Conservation (phyloP, 805 yeast species). For the Millerago galiae region DNA sequence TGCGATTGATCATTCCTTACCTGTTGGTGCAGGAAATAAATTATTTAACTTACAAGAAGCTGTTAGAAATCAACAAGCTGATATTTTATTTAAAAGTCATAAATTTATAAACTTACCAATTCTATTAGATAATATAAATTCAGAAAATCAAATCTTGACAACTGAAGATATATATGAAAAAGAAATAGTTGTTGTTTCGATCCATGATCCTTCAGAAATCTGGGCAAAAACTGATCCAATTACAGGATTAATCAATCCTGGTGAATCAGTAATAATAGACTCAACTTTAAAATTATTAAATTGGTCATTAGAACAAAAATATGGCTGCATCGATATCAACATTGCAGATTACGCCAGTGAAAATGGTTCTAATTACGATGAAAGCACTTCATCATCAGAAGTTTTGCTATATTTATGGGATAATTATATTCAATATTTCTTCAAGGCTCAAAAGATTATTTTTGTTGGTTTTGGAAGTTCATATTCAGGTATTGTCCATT, state of each 20-base stretch:
- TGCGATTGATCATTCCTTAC: constrained; percentile 31
- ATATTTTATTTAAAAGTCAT: constrained; percentile 45
- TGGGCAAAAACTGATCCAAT: constrained; percentile 84
- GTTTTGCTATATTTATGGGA: constrained; percentile 82
- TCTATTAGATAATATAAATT: constrained; percentile 30
- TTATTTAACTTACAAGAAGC: constrained; percentile 61
- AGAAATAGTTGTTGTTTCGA: constrained; percentile 58
- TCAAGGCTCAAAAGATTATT: constrained; percentile 61
- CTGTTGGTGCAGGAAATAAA: constrained; percentile 30
- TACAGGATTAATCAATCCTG: constrained; percentile 70
- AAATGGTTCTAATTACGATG: constrained; percentile 37
- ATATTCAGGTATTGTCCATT: constrained; percentile 77
- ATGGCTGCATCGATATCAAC: constrained; percentile 80
- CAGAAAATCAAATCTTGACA: constrained; percentile 61
- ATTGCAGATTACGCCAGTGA: constrained; percentile 51
- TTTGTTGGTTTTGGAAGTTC: constrained; percentile 90
- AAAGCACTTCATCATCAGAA: constrained; percentile 56
- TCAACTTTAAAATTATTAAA: constrained; percentile 64
- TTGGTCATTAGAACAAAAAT: constrained; percentile 54
- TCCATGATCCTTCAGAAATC: constrained; percentile 89
- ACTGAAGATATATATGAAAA: constrained; percentile 61
- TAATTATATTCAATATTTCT: constrained; percentile 66
- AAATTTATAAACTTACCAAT: constrained; percentile 68
- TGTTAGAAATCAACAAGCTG: constrained; percentile 64
- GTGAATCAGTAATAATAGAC: constrained; percentile 69